A percentile compares a stretch with the other conserved stretches of the same genome.
Conservation (phyloP, 495 filamentous ascomycete genomes). For the Penicillium longicatenatum region DNA sequence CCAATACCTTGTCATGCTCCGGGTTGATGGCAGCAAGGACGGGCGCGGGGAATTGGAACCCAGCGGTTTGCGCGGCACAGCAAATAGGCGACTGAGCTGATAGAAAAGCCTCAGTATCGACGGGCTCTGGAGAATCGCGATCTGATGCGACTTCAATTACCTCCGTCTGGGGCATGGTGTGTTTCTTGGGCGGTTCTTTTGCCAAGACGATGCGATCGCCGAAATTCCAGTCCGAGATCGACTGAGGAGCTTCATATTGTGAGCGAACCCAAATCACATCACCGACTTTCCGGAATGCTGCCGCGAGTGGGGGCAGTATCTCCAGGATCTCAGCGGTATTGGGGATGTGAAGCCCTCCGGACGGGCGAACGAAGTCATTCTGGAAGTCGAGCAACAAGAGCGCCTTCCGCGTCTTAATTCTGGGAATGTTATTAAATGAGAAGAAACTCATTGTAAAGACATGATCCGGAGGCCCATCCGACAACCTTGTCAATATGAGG, state of each 20-base stretch:
- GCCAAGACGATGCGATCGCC: slow-evolving; percentile 43
- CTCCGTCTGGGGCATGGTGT: slow-evolving; percentile 14
- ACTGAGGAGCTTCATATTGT: slow-evolving; percentile 64
- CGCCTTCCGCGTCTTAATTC: slow-evolving; percentile 74
- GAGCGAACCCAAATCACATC: slow-evolving; percentile 90
- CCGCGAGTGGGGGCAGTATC: slow-evolving; percentile 63
- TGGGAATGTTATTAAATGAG: slow-evolving; percentile 44
- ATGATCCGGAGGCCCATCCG: slow-evolving; percentile 22
- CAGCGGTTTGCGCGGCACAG: slow-evolving; percentile 59
- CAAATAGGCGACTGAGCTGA: slow-evolving; percentile 56
- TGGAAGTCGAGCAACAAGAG: slow-evolving; percentile 86
- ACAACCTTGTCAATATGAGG: neutral
- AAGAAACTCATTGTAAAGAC: slow-evolving; percentile 41
- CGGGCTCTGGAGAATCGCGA: slow-evolving; percentile 31
- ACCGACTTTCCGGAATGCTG: slow-evolving; percentile 72
- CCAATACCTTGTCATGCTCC: slow-evolving; percentile 65
- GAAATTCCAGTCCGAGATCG: slow-evolving; percentile 47
- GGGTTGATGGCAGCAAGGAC: slow-evolving; percentile 57
- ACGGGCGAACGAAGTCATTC: slow-evolving; percentile 80
- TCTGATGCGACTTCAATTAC: slow-evolving; percentile 25
- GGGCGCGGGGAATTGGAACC: slow-evolving; percentile 66
- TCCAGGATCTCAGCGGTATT: slow-evolving; percentile 68
- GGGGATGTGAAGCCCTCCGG: slow-evolving; percentile 67
- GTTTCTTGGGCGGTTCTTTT: slow-evolving; percentile 19
- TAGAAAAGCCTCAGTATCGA: slow-evolving; percentile 66